Conservation (phyloP, 164 flowering plant genomes). For the Kalanchoe fedtschenkoi region DNA sequence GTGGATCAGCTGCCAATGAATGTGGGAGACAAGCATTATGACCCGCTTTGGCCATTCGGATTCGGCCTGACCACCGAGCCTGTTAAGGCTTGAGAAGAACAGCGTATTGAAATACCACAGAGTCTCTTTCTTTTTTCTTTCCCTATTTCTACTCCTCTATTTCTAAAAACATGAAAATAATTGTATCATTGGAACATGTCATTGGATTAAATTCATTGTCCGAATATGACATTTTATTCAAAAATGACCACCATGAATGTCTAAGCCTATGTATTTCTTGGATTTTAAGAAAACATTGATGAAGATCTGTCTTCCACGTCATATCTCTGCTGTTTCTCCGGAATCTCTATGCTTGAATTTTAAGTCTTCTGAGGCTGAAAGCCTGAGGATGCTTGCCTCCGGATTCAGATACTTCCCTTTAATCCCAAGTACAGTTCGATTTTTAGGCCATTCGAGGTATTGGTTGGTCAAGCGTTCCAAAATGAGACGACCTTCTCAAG, state of each 20-base stretch:
- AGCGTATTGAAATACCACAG: background rate
- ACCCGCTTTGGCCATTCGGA: conserved; percentile 20
- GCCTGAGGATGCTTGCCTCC: background rate
- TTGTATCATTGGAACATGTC: background rate
- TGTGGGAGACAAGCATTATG: conserved; percentile 17
- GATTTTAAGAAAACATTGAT: background rate
- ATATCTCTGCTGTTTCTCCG: background rate
- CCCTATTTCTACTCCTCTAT: background rate
- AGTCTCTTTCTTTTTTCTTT: background rate
- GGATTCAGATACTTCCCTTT: conserved; percentile 1
- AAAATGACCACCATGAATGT: too few species aligned
- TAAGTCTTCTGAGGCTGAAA: background rate
- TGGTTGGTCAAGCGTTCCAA: background rate
- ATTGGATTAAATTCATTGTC: too few species aligned
- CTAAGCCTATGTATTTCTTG: too few species aligned
- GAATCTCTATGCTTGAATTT: background rate
- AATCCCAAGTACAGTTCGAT: background rate
- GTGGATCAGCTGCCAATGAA: conserved; percentile 24
- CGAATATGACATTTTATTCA: too few species aligned
- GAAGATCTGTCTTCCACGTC: background rate
- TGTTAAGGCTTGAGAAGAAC: background rate
- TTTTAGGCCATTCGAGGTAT: too few species aligned
- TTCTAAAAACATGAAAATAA: background rate
- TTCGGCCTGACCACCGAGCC: conserved; percentile 16
- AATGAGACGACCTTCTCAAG: conserved; percentile 3